Evolutionary conservation across 2,329 filamentous ascomycete genomes (phyloP).

Genomic region (Sclerotinia minor): DNA sequence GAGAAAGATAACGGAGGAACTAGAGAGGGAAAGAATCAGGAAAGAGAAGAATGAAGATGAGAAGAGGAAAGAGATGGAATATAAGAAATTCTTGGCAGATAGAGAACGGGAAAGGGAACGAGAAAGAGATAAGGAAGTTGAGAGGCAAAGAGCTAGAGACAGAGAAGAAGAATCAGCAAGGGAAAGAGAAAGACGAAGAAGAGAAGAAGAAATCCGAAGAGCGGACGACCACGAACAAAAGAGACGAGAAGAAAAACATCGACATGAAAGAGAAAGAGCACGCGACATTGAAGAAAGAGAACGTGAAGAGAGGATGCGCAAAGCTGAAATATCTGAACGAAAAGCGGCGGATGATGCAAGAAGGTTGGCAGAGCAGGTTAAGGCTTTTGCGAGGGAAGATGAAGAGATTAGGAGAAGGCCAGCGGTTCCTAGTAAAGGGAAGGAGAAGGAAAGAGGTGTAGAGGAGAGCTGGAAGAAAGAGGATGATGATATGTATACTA

Average conservation of each 20-base stretch:
- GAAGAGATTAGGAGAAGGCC: conserved; percentile 38
- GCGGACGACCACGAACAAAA: conserved; percentile 1
- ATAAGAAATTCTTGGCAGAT: neutral
- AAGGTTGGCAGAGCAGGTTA: conserved; percentile 29
- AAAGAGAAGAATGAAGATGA: conserved; percentile 13
- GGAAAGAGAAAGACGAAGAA: neutral
- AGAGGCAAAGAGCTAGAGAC: neutral
- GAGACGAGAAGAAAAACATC: neutral
- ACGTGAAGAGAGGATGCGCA: conserved; percentile 14
- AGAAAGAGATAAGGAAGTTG: conserved; percentile 2
- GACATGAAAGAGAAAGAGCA: conserved; percentile 17
- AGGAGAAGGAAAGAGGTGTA: conserved; percentile 24
- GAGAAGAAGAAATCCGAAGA: conserved; percentile 5
- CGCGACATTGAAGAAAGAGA: neutral
- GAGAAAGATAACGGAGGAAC: neutral
- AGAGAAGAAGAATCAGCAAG: neutral
- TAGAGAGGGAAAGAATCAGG: conserved; percentile 18
- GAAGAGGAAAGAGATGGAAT: neutral
- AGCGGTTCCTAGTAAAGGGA: conserved; percentile 31
- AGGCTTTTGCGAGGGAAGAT: conserved; percentile 33
- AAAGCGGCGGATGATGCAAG: conserved; percentile 26
- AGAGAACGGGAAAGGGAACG: conserved; percentile 12
- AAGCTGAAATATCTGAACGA: conserved; percentile 19
- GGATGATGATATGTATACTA: conserved; percentile 15
- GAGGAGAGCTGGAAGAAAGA: conserved; percentile 4